phyloP scores from a whole-genome alignment of 2,329 filamentous ascomycete genomes.

The Zasmidium angulare region DNA sequence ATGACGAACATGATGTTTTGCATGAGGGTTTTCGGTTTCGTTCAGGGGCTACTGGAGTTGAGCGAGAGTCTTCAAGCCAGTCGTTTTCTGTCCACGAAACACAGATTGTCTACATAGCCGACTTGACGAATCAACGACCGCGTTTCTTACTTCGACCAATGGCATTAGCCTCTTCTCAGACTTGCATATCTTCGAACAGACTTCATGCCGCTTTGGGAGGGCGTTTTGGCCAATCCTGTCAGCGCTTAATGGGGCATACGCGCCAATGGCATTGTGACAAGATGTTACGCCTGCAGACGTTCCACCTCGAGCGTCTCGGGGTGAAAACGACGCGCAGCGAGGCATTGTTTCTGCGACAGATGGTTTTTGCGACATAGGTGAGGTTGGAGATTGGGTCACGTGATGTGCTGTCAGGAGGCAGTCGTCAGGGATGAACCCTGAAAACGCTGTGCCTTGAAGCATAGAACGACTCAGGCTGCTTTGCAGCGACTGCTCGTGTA shows the following conservation, averaged over 20 bases:
- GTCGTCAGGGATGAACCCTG: too few relatives aligned
- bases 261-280: not conserved
- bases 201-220: not conserved
- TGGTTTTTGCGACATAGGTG: not conserved
- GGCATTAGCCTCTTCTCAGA: not conserved
- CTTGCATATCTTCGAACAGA: not conserved
- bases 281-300: not conserved
- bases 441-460: too few relatives aligned
- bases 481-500: too few relatives aligned
- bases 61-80: not conserved
- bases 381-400: not conserved
- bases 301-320: not conserved
- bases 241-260: not conserved
- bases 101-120: not conserved
- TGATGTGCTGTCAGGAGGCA: too few relatives aligned
- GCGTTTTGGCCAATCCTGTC: not conserved
- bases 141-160: not conserved
- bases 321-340: not conserved
- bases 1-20: not conserved
- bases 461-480: too few relatives aligned
- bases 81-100: not conserved
- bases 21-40: not conserved
- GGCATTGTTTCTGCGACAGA: not conserved
- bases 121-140: not conserved
- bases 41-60: not conserved